Conservation (phyloP, 1,284 basidiomycete genomes). For the Porodaedalea pini region DNA sequence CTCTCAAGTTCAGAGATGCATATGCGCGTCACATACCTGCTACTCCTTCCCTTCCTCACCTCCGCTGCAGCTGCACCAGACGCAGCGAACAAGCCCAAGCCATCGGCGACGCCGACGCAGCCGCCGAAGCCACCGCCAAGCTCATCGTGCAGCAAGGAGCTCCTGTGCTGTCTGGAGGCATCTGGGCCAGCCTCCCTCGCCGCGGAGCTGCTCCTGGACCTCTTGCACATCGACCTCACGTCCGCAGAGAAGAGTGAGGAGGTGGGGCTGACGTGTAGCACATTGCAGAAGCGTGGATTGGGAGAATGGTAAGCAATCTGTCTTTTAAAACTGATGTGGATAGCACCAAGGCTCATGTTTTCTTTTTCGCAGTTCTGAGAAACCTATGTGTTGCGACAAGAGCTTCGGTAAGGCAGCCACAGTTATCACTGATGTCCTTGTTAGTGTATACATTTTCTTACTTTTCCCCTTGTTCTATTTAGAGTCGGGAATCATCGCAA, state of each 20-base stretch:
- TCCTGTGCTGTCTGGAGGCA: conserved; percentile 6
- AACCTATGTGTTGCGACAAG: conserved; percentile 10
- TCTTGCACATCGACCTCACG: conserved; percentile 5
- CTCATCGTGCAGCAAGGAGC: conserved; percentile 8
- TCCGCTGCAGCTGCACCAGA: neutral
- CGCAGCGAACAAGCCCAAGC: conserved; percentile 8
- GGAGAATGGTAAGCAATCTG: neutral
- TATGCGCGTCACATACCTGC: neutral
- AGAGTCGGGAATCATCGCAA: conserved; percentile 12
- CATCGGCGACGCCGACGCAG: conserved; percentile 7
- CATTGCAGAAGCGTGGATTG: neutral
- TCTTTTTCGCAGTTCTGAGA: neutral
- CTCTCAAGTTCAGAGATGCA: neutral
- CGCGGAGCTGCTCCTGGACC: neutral
- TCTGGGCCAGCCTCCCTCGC: neutral
- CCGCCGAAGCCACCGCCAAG: conserved; percentile 5
- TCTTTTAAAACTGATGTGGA: neutral
- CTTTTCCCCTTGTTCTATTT: neutral
- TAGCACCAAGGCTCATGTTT: neutral
- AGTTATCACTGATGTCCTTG: neutral
- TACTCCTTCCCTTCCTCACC: neutral
- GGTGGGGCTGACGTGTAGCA: conserved; percentile 7
- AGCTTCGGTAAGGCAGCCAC: conserved; percentile 4
- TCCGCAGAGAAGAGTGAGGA: conserved; percentile 1
- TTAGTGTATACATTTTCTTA: neutral